Percentiles rank a stretch among this genome's conserved stretches.
Evolutionary conservation across 768 basidiomycete genomes (phyloP).

Genomic region (Pisolithus marmoratus): DNA sequence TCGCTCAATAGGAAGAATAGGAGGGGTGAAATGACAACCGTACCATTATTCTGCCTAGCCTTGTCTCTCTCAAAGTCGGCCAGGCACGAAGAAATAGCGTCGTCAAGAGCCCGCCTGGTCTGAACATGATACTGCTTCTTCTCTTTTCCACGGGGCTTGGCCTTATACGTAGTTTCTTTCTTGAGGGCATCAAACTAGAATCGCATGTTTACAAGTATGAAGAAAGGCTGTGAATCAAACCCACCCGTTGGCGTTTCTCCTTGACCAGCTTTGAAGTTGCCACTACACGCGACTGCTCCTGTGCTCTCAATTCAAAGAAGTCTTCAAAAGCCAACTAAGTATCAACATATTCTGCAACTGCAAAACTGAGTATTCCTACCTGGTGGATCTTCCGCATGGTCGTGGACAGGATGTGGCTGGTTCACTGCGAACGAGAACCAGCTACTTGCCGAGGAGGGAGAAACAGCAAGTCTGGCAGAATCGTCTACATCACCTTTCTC

Average conservation of each 20-base stretch:
- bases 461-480: neutral
- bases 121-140: slow-evolving; percentile 1
- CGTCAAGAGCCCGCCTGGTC: neutral
- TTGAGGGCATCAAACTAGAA: neutral
- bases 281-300: neutral
- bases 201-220: neutral
- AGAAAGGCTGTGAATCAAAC: neutral
- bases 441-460: neutral
- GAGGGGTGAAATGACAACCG: neutral
- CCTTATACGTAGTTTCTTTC: neutral
- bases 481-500: neutral
- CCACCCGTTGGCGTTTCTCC: neutral
- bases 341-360: neutral
- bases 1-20: neutral
- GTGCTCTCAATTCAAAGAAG: neutral
- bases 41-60: neutral
- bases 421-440: neutral
- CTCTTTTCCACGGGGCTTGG: slow-evolving; percentile 3
- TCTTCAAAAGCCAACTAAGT: neutral
- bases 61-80: neutral
- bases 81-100: slow-evolving; percentile 1
- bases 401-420: neutral
- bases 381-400: slow-evolving; percentile 1
- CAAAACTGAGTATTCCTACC: neutral
- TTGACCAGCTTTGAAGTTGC: neutral